These are phyloP conservation scores for Erythrophleum fordii DNA, from an alignment of 306 rosid species.

Conservation along the genomic window DNA sequence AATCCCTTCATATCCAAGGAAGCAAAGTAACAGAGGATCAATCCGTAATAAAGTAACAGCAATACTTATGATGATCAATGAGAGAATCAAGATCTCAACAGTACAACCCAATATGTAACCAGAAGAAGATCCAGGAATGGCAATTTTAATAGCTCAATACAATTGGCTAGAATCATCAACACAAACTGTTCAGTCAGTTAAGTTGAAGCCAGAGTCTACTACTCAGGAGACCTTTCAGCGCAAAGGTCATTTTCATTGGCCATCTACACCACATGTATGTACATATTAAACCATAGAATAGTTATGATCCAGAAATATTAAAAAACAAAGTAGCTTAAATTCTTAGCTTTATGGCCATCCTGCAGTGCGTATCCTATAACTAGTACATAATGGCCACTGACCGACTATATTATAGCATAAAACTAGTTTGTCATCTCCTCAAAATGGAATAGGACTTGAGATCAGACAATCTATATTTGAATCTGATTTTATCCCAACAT, in stretches of 20 bases:
- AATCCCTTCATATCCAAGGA: conserved; percentile 15
- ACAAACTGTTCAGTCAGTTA: conserved; percentile 27
- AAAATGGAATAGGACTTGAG: conserved; percentile 2
- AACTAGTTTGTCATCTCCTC: conserved; percentile 23
- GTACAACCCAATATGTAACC: conserved; percentile 6
- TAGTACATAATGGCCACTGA: conserved; percentile 7
- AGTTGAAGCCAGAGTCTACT: not conserved
- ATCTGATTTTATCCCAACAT: conserved; percentile 32
- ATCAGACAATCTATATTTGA: conserved; percentile 32
- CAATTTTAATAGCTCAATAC: conserved; percentile 41
- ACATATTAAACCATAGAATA: conserved; percentile 29
- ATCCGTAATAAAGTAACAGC: not conserved
- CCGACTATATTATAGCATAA: not conserved
- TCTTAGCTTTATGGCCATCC: conserved; percentile 30
- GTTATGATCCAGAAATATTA: conserved; percentile 16
- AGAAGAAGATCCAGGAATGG: conserved; percentile 27
- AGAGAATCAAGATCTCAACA: not conserved
- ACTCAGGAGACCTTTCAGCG: not conserved
- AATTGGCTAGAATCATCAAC: conserved; percentile 43
- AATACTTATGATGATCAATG: conserved; percentile 4
- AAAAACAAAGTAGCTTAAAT: conserved; percentile 30
- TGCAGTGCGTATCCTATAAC: conserved; percentile 13
- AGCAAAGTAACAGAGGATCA: not conserved
- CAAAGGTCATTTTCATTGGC: conserved; percentile 34
- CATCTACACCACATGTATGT: conserved; percentile 46